Evolutionary conservation across 176 grass and related monocot genomes (phyloP).

Genomic region (Triticum aestivum): IWGSC_CS_RefSeq_v2.1 NC_057796.1:423597757-423598256

Average conservation of each 20-base stretch:
- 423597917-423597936: conserved; percentile 50
- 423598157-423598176: neutral
- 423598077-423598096: neutral
- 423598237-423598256: neutral
- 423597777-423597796: neutral
- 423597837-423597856: neutral
- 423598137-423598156: neutral
- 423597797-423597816: neutral
- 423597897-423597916: neutral
- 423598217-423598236: neutral
- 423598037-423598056: neutral
- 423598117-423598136: neutral
- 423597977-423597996: conserved; percentile 51
- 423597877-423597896: neutral
- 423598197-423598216: neutral
- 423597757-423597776: neutral
- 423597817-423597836: neutral
- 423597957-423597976: conserved; percentile 12
- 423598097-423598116: neutral
- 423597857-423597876: neutral
- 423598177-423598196: neutral
- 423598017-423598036: neutral
- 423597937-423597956: conserved; percentile 43
- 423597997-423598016: conserved; percentile 26
- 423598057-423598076: conserved; percentile 15